Conservation (phyloP, 2,329 filamentous ascomycete genomes). For the Pestalotiopsis sp. region DNA sequence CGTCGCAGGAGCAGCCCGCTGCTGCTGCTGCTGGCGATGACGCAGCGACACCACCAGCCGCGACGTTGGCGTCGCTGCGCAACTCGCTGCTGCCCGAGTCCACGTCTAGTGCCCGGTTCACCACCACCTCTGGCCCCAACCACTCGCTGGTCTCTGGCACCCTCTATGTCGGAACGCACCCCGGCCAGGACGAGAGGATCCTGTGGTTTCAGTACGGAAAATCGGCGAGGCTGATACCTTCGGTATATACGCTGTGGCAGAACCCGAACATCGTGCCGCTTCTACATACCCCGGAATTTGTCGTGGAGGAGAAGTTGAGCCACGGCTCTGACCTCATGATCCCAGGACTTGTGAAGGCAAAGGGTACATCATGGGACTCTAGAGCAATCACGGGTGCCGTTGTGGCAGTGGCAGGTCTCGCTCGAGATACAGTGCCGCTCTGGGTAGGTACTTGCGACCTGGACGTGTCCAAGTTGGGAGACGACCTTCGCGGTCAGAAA, state of each 20-base stretch:
- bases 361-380: conserved; percentile 64
- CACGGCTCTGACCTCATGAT: conserved; percentile 71
- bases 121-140: conserved; percentile 65
- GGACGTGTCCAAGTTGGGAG: conserved; percentile 18
- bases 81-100: conserved; percentile 67
- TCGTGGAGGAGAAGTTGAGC: conserved; percentile 61
- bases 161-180: conserved; percentile 64
- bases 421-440: conserved; percentile 62
- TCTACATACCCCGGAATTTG: conserved; percentile 64
- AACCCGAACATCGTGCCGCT: conserved; percentile 63
- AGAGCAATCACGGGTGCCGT: conserved; percentile 61
- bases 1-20: not conserved
- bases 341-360: conserved; percentile 57
- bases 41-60: conserved; percentile 1
- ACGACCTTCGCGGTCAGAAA: conserved; percentile 38
- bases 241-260: conserved; percentile 69
- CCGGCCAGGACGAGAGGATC: conserved; percentile 56
- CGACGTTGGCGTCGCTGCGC: conserved; percentile 32
- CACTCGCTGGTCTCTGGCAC: conserved; percentile 64
- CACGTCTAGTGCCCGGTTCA: conserved; percentile 64
- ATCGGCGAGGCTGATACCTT: conserved; percentile 57
- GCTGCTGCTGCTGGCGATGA: conserved; percentile 18
- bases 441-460: conserved; percentile 61
- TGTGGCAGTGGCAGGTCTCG: conserved; percentile 64
- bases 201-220: conserved; percentile 63